These are phyloP conservation scores for Candida xyloterini DNA, from an alignment of 805 yeast species.

Conservation along the genomic window DNA sequence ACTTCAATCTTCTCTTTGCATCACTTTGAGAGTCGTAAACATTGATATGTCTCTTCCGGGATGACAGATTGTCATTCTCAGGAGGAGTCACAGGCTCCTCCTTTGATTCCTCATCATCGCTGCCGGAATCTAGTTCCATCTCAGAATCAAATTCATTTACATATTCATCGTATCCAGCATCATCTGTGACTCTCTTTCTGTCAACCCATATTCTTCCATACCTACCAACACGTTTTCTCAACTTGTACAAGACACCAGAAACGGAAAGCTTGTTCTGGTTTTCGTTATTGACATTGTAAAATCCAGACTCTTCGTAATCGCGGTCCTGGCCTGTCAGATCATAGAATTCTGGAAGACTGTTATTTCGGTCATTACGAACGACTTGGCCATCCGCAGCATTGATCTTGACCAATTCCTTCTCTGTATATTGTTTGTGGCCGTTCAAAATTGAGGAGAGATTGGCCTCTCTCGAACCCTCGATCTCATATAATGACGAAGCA, in stretches of 20 bases:
- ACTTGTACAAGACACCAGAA: constrained; percentile 52
- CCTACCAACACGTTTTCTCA: constrained; percentile 76
- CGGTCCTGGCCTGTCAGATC: constrained; percentile 33
- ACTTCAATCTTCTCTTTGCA: constrained; percentile 40
- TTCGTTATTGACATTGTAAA: constrained; percentile 16
- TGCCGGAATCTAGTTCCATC: constrained; percentile 24
- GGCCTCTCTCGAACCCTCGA: constrained; percentile 56
- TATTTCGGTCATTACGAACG: constrained; percentile 38
- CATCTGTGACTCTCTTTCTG: constrained; percentile 48
- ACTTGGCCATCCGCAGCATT: constrained; percentile 51
- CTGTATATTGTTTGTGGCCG: constrained; percentile 39
- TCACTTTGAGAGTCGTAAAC: constrained; percentile 36
- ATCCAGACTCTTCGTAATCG: constrained; percentile 22
- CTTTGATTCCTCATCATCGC: constrained; percentile 3
- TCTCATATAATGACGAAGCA: constrained; percentile 63
- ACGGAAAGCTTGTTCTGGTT: constrained; percentile 28
- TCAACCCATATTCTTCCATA: constrained; percentile 70
- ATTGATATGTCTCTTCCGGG: constrained; percentile 23
- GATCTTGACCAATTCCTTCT: constrained; percentile 32
- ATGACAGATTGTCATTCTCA: constrained; percentile 5
- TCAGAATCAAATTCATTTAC: constrained; percentile 12
- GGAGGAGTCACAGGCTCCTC: constrained; percentile 12
- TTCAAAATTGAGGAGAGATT: constrained; percentile 44
- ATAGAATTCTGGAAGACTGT: constrained; percentile 41
- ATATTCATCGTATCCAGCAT: constrained; percentile 15